Conservation (phyloP, 2,329 filamentous ascomycete species). For the Exophiala spinifera region DNA sequence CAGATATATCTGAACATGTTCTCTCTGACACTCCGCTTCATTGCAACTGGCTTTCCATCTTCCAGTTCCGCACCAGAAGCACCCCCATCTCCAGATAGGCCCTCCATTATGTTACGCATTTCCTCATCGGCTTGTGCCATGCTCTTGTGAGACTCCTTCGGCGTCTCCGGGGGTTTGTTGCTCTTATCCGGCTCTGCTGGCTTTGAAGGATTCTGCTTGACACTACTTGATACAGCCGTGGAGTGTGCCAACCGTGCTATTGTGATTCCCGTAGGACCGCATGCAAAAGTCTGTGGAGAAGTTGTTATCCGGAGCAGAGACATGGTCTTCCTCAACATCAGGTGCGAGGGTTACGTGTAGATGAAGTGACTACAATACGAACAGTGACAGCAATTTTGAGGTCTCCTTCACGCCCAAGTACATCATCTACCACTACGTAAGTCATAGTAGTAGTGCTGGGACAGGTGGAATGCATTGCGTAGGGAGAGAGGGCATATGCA, state of each 20-base stretch:
- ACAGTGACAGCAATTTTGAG: too few species aligned
- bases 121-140: slow-evolving; percentile 57
- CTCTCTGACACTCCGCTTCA: slow-evolving; percentile 70
- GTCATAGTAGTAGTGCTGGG: not conserved
- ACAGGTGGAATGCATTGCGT: not conserved
- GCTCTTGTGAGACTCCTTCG: slow-evolving; percentile 14
- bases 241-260: slow-evolving; percentile 4
- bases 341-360: too few species aligned
- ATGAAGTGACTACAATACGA: too few species aligned
- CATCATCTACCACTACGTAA: too few species aligned
- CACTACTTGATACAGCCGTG: slow-evolving; percentile 1
- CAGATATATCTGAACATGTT: slow-evolving; percentile 63
- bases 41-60: slow-evolving; percentile 66
- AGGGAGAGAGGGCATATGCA: not conserved
- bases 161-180: slow-evolving; percentile 41
- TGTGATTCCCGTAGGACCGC: too few species aligned
- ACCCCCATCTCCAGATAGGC: slow-evolving; percentile 66
- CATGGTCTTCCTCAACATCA: not conserved
- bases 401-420: too few species aligned
- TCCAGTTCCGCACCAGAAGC: slow-evolving; percentile 71
- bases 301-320: not conserved
- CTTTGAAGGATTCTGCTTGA: not conserved
- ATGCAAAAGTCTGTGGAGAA: not conserved
- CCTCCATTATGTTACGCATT: slow-evolving; percentile 62
- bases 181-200: slow-evolving; percentile 2